phyloP scores from a whole-genome alignment of 805 yeast species.

The Starmerella floris region DNA sequence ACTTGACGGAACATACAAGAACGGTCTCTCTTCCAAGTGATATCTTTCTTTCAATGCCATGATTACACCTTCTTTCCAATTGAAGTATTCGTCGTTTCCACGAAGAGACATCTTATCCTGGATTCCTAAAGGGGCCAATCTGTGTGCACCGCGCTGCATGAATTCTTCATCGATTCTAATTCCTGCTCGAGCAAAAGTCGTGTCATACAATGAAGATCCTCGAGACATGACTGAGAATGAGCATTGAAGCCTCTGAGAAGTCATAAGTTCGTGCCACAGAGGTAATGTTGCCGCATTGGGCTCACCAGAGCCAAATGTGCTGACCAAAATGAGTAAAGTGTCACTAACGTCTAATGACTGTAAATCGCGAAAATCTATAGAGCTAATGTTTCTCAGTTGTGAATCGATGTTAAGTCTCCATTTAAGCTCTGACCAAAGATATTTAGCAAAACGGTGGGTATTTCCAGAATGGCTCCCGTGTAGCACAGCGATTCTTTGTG shows the following conservation, averaged over 20 bases:
- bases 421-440: constrained; percentile 61
- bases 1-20: constrained; percentile 47
- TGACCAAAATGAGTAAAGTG: constrained; percentile 47
- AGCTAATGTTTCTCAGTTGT: constrained; percentile 57
- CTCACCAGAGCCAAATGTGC: constrained; percentile 85
- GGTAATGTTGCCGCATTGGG: constrained; percentile 63
- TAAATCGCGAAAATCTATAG: constrained; percentile 55
- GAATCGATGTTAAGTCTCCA: constrained; percentile 56
- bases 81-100: constrained; percentile 66
- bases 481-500: constrained; percentile 36
- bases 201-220: constrained; percentile 75
- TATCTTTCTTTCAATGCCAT: constrained; percentile 45
- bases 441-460: constrained; percentile 73
- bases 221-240: constrained; percentile 57
- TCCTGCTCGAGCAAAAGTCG: constrained; percentile 53
- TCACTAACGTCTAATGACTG: constrained; percentile 39
- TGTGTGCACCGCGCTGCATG: constrained; percentile 44
- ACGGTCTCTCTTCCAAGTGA: constrained; percentile 52
- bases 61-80: constrained; percentile 63
- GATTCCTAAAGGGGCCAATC: constrained; percentile 50
- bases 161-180: constrained; percentile 36
- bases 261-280: constrained; percentile 29
- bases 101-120: constrained; percentile 78
- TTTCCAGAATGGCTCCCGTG: constrained; percentile 85
- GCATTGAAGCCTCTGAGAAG: constrained; percentile 31